Conservation (phyloP, 495 filamentous ascomycete genomes). For the Wilcoxina mikolae region DNA sequence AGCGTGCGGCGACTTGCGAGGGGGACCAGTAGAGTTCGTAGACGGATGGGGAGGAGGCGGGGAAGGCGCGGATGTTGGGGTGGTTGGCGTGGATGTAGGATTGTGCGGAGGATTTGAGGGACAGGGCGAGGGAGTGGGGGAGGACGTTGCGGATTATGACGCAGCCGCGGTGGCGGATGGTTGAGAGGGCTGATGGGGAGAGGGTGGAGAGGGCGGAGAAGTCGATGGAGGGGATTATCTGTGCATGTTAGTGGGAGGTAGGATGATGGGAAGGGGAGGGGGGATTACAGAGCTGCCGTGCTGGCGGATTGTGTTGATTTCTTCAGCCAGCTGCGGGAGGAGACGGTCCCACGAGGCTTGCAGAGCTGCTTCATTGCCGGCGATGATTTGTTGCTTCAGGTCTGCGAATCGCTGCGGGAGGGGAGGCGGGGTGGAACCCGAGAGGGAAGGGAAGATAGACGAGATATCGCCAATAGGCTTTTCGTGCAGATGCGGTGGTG, state of each 20-base stretch:
- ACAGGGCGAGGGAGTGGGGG: conserved; percentile 42
- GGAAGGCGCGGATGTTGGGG: conserved; percentile 32
- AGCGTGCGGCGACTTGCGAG: conserved; percentile 56
- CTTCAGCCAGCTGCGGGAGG: conserved; percentile 39
- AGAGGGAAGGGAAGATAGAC: conserved; percentile 67
- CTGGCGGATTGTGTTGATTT: conserved; percentile 39
- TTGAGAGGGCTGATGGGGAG: conserved; percentile 35
- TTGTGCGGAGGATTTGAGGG: conserved; percentile 42
- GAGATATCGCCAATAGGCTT: conserved; percentile 61
- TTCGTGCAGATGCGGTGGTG: conserved; percentile 11
- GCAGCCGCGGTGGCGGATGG: conserved; percentile 47
- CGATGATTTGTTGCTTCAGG: conserved; percentile 53
- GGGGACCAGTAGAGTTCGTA: conserved; percentile 84
- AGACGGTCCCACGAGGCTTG: conserved; percentile 56
- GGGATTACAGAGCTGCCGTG: background rate
- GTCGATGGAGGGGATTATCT: conserved; percentile 44
- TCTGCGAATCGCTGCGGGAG: conserved; percentile 58
- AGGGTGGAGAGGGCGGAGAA: conserved; percentile 39
- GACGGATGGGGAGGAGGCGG: conserved; percentile 48
- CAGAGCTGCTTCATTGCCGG: conserved; percentile 47
- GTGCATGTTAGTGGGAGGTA: background rate
- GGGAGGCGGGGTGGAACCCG: conserved; percentile 46
- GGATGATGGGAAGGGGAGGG: background rate
- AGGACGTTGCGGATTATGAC: conserved; percentile 51
- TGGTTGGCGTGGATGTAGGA: conserved; percentile 51